Evolutionary conservation across 164 flowering plant species (phyloP).

Genomic region (Vitis rotundifolia): DNA sequence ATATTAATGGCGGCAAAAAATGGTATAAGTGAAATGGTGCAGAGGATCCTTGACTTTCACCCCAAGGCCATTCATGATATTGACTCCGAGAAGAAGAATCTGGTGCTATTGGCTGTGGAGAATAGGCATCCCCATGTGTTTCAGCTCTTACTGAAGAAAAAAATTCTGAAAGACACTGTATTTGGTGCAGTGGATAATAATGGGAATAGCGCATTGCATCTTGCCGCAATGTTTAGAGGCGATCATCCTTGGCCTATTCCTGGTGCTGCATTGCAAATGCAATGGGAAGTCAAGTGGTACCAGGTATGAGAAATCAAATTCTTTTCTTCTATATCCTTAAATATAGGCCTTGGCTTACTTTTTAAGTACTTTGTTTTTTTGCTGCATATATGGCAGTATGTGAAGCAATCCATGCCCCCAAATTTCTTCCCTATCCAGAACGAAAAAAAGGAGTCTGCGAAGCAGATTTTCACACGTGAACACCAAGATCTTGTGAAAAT

Average conservation of each 20-base stretch:
- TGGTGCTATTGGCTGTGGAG: slow-evolving; percentile 20
- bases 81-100: slow-evolving; percentile 8
- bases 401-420: slow-evolving; percentile 12
- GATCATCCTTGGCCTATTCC: slow-evolving; percentile 15
- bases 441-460: slow-evolving; percentile 10
- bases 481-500: slow-evolving; percentile 7
- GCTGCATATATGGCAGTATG: slow-evolving; percentile 16
- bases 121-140: slow-evolving; percentile 10
- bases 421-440: slow-evolving; percentile 11
- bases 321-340: no score
- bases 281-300: no score
- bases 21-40: slow-evolving; percentile 23
- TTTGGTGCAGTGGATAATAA: slow-evolving; percentile 11
- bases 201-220: slow-evolving; percentile 15
- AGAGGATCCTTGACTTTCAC: slow-evolving; percentile 10
- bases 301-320: no score
- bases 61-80: slow-evolving; percentile 22
- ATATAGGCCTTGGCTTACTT: no score
- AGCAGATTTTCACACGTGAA: slow-evolving; percentile 10
- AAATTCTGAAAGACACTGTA: neutral
- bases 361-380: no score
- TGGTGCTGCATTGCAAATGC: neutral
- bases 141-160: neutral
- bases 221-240: slow-evolving; percentile 6
- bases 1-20: slow-evolving; percentile 17